phyloP scores from a whole-genome alignment of 2,329 filamentous ascomycete species.

The Tothia fuscella region DNA sequence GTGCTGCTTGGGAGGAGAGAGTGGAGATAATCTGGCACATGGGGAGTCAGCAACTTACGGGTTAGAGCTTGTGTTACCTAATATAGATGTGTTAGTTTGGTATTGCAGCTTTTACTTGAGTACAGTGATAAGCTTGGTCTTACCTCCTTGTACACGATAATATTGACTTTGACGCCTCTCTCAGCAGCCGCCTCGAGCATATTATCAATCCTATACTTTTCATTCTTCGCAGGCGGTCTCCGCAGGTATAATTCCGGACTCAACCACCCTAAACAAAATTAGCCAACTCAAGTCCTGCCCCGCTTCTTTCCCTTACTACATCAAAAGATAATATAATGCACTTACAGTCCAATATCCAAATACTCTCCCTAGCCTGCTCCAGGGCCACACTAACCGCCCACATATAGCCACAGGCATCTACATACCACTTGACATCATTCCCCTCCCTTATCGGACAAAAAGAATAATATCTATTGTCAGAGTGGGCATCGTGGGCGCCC shows the following conservation, averaged over 20 bases:
- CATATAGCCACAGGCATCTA: conserved; percentile 75
- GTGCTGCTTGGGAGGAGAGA: conserved; percentile 30
- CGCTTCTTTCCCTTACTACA: not conserved
- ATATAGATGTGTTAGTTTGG: not conserved
- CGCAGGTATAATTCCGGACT: conserved; percentile 80
- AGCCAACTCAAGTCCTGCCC: not conserved
- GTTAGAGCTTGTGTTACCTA: conserved; percentile 64
- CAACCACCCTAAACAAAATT: conserved; percentile 53
- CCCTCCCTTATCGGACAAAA: conserved; percentile 63
- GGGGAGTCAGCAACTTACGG: conserved; percentile 45
- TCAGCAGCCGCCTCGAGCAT: conserved; percentile 74
- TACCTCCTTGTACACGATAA: conserved; percentile 83
- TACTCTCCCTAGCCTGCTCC: conserved; percentile 61
- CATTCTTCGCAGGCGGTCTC: conserved; percentile 67
- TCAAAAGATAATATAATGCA: not conserved
- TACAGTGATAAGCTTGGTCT: not conserved
- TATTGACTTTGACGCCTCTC: conserved; percentile 69
- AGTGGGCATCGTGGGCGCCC: conserved; percentile 28
- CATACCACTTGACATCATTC: conserved; percentile 74
- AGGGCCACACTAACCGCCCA: conserved; percentile 72
- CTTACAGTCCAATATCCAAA: conserved; percentile 71
- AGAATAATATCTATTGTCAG: conserved; percentile 41
- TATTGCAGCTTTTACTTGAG: not conserved
- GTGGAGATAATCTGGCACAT: conserved; percentile 31
- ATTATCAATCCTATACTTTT: conserved; percentile 71